Base-by-base conservation (phyloP, 73 alveolate genomes). In the Stentor coeruleus region DNA sequence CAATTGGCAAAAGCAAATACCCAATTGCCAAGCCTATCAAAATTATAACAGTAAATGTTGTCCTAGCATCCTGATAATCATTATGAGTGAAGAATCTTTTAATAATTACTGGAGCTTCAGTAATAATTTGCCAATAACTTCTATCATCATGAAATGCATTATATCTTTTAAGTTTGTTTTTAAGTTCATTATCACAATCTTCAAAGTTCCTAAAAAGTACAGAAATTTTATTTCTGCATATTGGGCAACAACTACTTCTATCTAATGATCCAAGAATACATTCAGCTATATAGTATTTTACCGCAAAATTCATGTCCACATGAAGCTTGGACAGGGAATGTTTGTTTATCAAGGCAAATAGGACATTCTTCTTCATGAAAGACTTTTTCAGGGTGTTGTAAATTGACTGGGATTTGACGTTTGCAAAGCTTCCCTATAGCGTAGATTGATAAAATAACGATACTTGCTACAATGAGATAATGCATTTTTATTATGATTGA, bases 281-380 rank as follows among this genome's bases (percentile, higher is more conserved):
- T 20, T 14, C 39, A 28, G n/a, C 40, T 66, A 33, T 26, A 26
- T 20, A 20, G 79, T 15, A 33, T n/a, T 26, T 20, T 20, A 66
- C 79, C 79, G 37, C 79, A 66, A 66, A 20, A 66, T 33, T 66
- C 79, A 66, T 66, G 79, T 1, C 42, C 79, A 40, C 79, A 66
- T 26, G 79, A 66, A 26, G 79, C 37, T 66, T 66, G 79, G 33
- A 66, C 79, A 28, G 79, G 79, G 33, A 28, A 20, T 28, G n/a
- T 66, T 66, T 20, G 26, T 1, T 31, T 0, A 26, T 66, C 79
- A 28, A 66, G 33, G 39, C 79, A 66, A 40, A 66, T 20, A 28
- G 37, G 33, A 31, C 79, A 66, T 31, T 66, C 79, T 1, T 66
- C 79, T 20, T 31, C 15, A 11, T 31, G n/a, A 2, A 20, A 66